Conservation (phyloP, 495 filamentous ascomycete species). For the Aspergillus mulundensis region DNA sequence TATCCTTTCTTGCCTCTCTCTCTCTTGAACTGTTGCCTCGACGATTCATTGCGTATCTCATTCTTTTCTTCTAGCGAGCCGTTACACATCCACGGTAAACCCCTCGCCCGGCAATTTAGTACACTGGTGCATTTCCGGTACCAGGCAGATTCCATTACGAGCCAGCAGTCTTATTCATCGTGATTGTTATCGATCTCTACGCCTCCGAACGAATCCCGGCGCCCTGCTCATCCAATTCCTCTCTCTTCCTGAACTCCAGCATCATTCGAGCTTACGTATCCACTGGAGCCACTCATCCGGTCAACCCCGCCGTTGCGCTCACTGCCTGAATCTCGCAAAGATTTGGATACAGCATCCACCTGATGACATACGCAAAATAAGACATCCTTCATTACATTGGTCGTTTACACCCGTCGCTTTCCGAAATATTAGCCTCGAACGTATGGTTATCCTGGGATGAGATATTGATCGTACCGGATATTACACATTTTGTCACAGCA, state of each 20-base stretch:
- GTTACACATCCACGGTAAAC: conserved; percentile 23
- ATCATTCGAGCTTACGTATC: conserved; percentile 23
- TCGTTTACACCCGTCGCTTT: not conserved
- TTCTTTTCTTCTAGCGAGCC: conserved; percentile 24
- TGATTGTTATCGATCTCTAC: conserved; percentile 7
- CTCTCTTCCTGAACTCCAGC: not conserved
- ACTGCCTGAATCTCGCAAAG: conserved; percentile 7
- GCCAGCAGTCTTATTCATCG: conserved; percentile 5
- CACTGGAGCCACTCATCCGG: conserved; percentile 13
- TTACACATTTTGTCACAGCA: not conserved
- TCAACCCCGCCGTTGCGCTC: conserved; percentile 19
- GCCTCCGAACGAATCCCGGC: conserved; percentile 12
- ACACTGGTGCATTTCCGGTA: conserved; percentile 12
- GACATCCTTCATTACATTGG: not conserved
- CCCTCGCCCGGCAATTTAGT: conserved; percentile 19
- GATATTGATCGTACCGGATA: not conserved
- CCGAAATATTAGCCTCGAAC: not conserved
- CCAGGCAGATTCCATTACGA: conserved; percentile 9
- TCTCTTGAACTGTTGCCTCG: conserved; percentile 25
- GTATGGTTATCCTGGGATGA: conserved; percentile 15
- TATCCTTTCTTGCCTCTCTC: conserved; percentile 25
- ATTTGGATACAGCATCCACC: conserved; percentile 2
- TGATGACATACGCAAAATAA: conserved; percentile 4
- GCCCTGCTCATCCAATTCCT: conserved; percentile 10
- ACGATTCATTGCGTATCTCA: conserved; percentile 21